Evolutionary conservation across 2,329 filamentous ascomycete species (phyloP).

Genomic region (Exophiala aquamarina): DNA sequence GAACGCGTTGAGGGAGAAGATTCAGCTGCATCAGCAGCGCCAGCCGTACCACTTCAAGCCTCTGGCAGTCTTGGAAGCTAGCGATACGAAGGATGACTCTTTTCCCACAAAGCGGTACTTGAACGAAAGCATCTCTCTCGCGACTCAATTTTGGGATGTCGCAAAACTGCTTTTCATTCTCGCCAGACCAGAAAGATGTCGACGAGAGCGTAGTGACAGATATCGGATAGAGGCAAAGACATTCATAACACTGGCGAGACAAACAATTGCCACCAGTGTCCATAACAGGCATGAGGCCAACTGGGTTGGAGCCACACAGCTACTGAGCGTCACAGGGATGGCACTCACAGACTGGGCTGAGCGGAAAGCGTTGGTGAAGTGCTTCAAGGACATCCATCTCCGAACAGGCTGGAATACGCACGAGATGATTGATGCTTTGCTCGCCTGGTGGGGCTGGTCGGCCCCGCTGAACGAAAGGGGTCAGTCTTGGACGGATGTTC

Average conservation of each 20-base stretch:
- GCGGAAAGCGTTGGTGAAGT: background rate
- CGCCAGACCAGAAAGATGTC: slow-evolving; percentile 1
- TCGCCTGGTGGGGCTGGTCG: no score
- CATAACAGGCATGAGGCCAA: background rate
- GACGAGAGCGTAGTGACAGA: background rate
- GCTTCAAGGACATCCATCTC: slow-evolving; percentile 3
- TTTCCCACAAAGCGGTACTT: slow-evolving; percentile 1
- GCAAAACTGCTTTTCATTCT: slow-evolving; percentile 16
- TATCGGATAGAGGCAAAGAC: background rate
- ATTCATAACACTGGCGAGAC: background rate
- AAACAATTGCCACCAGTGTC: slow-evolving; percentile 4
- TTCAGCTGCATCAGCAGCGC: background rate
- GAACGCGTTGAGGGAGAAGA: background rate
- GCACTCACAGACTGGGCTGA: background rate
- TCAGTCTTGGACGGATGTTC: no score
- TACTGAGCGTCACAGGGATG: background rate
- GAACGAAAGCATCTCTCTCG: slow-evolving; percentile 8
- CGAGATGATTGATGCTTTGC: background rate
- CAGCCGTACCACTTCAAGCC: background rate
- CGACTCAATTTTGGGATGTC: slow-evolving; percentile 18
- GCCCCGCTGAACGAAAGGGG: no score
- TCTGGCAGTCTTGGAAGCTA: background rate
- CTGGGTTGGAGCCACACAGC: slow-evolving; percentile 4
- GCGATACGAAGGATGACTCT: background rate
- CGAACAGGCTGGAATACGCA: slow-evolving; percentile 5